These are phyloP conservation scores for Rhodotorula toruloides DNA, from an alignment of 768 basidiomycete genomes.

Conservation along the genomic window DNA sequence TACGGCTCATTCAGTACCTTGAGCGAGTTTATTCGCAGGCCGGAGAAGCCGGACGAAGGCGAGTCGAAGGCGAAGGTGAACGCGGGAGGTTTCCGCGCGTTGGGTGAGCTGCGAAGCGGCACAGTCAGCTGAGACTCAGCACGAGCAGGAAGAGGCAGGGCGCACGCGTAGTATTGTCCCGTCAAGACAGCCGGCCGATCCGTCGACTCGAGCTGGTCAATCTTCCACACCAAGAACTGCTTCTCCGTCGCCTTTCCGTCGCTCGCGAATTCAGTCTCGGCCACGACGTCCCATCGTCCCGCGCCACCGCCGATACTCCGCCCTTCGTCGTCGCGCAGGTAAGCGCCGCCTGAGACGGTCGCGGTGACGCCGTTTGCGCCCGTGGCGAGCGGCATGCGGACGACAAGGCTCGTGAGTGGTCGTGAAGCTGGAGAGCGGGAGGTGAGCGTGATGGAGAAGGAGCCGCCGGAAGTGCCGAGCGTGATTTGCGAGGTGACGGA, in stretches of 20 bases:
- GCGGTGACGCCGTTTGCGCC: slow-evolving; percentile 10
- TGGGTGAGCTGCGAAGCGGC: neutral
- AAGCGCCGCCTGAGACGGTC: slow-evolving; percentile 3
- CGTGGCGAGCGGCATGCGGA: slow-evolving; percentile 27
- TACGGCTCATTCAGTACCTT: slow-evolving; percentile 22
- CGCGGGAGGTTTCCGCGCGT: slow-evolving; percentile 17
- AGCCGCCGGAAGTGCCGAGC: slow-evolving; percentile 19
- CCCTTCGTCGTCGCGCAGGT: slow-evolving; percentile 7
- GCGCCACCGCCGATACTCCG: slow-evolving; percentile 20
- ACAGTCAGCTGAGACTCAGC: neutral
- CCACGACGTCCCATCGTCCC: slow-evolving; percentile 28
- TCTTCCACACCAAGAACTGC: slow-evolving; percentile 18
- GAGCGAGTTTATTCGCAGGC: slow-evolving; percentile 23
- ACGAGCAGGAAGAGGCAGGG: neutral
- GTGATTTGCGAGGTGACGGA: slow-evolving; percentile 20
- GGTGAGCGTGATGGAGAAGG: slow-evolving; percentile 22
- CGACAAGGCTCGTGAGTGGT: slow-evolving; percentile 13
- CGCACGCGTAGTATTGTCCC: slow-evolving; percentile 26
- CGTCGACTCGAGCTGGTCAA: slow-evolving; percentile 3
- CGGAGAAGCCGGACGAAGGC: slow-evolving; percentile 17
- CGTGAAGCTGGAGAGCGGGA: slow-evolving; percentile 4
- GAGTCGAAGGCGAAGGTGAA: slow-evolving; percentile 28
- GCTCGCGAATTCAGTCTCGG: neutral
- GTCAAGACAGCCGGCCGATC: slow-evolving; percentile 30
- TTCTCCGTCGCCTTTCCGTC: neutral